phyloP scores from a whole-genome alignment of 208 protist genomes.

The Leishmania amazonensis region DNA sequence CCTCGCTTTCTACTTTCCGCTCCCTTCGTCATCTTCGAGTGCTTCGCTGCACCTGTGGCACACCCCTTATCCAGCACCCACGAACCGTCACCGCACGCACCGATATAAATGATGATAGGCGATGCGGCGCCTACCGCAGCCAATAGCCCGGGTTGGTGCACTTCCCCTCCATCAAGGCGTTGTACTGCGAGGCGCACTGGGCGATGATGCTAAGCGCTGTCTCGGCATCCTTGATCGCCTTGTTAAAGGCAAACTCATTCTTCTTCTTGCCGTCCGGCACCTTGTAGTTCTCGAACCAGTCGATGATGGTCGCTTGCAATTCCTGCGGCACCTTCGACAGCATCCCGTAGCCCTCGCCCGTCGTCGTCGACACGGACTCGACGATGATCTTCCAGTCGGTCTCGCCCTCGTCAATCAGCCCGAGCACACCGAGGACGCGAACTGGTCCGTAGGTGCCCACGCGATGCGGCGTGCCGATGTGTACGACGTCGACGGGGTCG shows the following conservation, averaged over 20 bases:
- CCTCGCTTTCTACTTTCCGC: background rate
- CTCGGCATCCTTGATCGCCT: constrained; percentile 56
- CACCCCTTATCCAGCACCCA: background rate
- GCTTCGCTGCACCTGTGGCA: background rate
- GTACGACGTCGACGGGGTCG: constrained; percentile 92
- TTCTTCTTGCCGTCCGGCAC: constrained; percentile 90
- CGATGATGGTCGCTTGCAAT: constrained; percentile 49
- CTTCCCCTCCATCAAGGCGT: constrained; percentile 41
- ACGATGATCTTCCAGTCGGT: constrained; percentile 94
- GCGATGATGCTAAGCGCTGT: constrained; percentile 67
- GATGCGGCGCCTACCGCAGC: constrained; percentile 26
- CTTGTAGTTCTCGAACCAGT: constrained; percentile 95
- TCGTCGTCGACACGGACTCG: constrained; percentile 31
- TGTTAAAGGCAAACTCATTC: constrained; percentile 87
- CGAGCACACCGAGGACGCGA: constrained; percentile 87
- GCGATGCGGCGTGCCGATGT: constrained; percentile 47
- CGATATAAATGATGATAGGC: background rate
- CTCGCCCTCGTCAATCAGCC: constrained; percentile 92
- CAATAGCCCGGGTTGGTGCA: constrained; percentile 59
- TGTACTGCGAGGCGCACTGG: constrained; percentile 66
- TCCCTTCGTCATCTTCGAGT: background rate
- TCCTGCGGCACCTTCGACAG: constrained; percentile 61
- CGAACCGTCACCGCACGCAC: background rate
- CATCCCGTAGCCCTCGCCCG: constrained; percentile 38
- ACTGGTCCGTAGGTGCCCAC: constrained; percentile 61